Percentiles rank a stretch among this genome's conserved stretches.
Evolutionary conservation across 129 eudicot species (phyloP).

Genomic region (Flaveria bidentis): DNA sequence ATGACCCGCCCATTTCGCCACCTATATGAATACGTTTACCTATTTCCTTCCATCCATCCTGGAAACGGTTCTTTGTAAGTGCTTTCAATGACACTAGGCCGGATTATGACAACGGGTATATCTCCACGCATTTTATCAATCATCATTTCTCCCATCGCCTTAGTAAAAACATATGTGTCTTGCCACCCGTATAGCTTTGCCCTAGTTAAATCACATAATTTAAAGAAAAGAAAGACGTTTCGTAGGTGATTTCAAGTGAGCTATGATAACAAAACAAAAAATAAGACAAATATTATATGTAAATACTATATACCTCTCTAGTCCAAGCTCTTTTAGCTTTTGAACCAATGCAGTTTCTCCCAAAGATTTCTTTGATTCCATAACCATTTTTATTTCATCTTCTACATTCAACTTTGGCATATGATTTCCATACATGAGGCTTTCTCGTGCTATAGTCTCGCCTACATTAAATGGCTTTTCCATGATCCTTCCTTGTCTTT

Average conservation of each 20-base stretch:
- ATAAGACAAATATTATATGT: background rate
- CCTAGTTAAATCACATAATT: conserved; percentile 36
- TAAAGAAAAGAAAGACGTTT: background rate
- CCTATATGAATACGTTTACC: conserved; percentile 41
- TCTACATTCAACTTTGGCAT: conserved; percentile 63
- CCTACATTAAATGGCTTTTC: conserved; percentile 80
- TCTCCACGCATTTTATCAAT: conserved; percentile 83
- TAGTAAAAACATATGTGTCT: conserved; percentile 93
- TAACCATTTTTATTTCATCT: conserved; percentile 72
- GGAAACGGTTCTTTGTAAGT: conserved; percentile 95
- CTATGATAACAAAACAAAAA: background rate
- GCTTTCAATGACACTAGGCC: conserved; percentile 97
- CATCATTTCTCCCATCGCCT: conserved; percentile 99
- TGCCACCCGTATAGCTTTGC: conserved; percentile 96
- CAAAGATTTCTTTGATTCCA: conserved; percentile 50
- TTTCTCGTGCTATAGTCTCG: conserved; percentile 77
- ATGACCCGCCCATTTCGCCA: background rate
- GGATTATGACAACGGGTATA: conserved; percentile 80
- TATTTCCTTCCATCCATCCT: conserved; percentile 99
- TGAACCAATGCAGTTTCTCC: conserved; percentile 50
- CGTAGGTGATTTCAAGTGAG: background rate
- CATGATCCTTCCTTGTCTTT: conserved; percentile 85
- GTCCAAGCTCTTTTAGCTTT: conserved; percentile 75
- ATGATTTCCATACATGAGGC: conserved; percentile 36
- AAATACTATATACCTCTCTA: conserved; percentile 56